A percentile compares a stretch with the other conserved stretches of the same genome.
phyloP scores from a whole-genome alignment of 2,329 filamentous ascomycete species.

The Fusarium camptoceras region DNA sequence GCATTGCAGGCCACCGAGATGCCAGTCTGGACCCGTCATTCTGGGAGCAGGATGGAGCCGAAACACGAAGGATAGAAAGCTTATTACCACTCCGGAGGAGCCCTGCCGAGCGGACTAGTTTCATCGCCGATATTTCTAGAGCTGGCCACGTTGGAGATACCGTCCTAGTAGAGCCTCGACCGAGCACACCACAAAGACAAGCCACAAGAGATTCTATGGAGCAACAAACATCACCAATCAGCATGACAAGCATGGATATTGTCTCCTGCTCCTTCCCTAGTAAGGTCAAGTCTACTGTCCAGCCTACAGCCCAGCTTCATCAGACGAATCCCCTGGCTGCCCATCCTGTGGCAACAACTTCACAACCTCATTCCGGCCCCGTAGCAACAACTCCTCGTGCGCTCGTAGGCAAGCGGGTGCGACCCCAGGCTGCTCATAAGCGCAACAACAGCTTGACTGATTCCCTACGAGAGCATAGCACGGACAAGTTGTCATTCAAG shows the following conservation, averaged over 20 bases:
- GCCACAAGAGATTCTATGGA: slow-evolving; percentile 37
- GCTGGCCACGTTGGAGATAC: slow-evolving; percentile 62
- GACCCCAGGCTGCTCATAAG: slow-evolving; percentile 72
- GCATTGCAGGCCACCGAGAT: slow-evolving; percentile 72
- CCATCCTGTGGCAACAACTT: slow-evolving; percentile 67
- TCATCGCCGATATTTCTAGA: slow-evolving; percentile 60
- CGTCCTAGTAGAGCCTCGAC: slow-evolving; percentile 57
- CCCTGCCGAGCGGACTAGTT: slow-evolving; percentile 51
- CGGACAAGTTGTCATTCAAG: slow-evolving; percentile 63
- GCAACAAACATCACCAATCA: slow-evolving; percentile 61
- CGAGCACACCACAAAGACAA: slow-evolving; percentile 60
- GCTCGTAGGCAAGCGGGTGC: slow-evolving; percentile 68
- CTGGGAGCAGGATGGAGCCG: slow-evolving; percentile 61
- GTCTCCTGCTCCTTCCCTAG: slow-evolving; percentile 73
- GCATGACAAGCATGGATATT: slow-evolving; percentile 69
- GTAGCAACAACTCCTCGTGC: slow-evolving; percentile 70
- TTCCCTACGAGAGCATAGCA: slow-evolving; percentile 77
- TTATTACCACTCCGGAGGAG: slow-evolving; percentile 50
- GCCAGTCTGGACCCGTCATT: slow-evolving; percentile 65
- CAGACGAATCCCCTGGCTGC: slow-evolving; percentile 60
- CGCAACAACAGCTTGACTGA: slow-evolving; percentile 90
- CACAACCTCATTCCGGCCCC: slow-evolving; percentile 60
- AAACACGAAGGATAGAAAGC: slow-evolving; percentile 59
- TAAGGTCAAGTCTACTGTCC: slow-evolving; percentile 56
- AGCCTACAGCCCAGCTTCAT: slow-evolving; percentile 48